These are phyloP conservation scores for Thelonectria blattea DNA, from an alignment of 2,329 filamentous ascomycete genomes.

Conservation along the genomic window DNA sequence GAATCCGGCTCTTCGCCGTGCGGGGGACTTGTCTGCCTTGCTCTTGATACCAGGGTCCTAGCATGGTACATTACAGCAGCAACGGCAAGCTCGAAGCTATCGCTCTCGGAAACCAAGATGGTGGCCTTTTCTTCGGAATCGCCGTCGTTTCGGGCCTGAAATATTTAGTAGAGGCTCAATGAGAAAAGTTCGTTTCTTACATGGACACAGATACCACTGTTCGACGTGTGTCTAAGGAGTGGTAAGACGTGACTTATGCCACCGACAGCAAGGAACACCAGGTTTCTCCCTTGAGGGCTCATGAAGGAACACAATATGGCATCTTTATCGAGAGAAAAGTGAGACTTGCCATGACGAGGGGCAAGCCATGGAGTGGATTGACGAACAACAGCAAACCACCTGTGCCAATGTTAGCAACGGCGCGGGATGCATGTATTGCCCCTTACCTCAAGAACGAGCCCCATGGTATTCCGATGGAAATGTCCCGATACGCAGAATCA, in stretches of 20 bases:
- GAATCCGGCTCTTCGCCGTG: constrained; percentile 53
- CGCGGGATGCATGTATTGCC: neutral
- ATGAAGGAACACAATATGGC: constrained; percentile 81
- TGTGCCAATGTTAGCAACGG: constrained; percentile 34
- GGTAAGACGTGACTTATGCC: constrained; percentile 74
- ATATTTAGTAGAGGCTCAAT: constrained; percentile 20
- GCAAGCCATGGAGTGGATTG: constrained; percentile 85
- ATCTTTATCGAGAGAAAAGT: constrained; percentile 76
- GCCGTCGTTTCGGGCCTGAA: constrained; percentile 70
- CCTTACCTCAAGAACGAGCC: constrained; percentile 59
- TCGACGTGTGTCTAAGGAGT: constrained; percentile 67
- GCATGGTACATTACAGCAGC: constrained; percentile 88
- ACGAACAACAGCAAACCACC: constrained; percentile 84
- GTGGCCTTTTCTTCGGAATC: constrained; percentile 59
- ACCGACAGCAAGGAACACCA: constrained; percentile 81
- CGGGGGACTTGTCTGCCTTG: constrained; percentile 51
- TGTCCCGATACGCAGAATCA: constrained; percentile 61
- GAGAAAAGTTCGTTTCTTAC: constrained; percentile 49
- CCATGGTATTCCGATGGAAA: constrained; percentile 69
- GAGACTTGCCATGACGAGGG: constrained; percentile 77
- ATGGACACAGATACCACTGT: constrained; percentile 72
- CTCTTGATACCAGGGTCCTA: constrained; percentile 56
- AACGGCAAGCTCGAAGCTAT: constrained; percentile 76
- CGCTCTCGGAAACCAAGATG: constrained; percentile 73
- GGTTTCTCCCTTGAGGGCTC: constrained; percentile 70